Base-by-base conservation (phyloP, 2,329 filamentous ascomycete genomes). In the Trichoderma sp. region DNA sequence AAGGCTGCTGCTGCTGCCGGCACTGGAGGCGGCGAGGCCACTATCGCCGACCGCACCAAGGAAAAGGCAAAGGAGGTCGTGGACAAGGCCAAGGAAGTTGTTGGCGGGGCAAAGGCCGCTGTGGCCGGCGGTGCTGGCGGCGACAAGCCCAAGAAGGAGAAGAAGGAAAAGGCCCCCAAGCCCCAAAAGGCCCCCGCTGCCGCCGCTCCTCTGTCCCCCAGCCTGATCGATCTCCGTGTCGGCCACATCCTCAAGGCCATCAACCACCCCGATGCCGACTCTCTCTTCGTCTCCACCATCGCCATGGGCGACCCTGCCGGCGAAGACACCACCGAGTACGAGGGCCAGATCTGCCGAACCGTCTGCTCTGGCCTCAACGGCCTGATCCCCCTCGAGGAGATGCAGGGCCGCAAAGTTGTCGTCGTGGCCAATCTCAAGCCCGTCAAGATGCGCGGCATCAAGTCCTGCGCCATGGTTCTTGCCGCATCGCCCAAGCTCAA, bases 351-450 rank as follows among this genome's bases (percentile, higher is more conserved):
- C 54, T 93, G 94, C 75, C 92, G 96, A 58, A 99, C 95, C 18
- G 95, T 99, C 59, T 99, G 96, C 87, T 98, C 96, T 1, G 96
- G 96, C 32, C 87, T 99, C 72, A 97, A 97, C 80, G 96, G 96
- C 8, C 88, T 97, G 34, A 83, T 99, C 1, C 96, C 96, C 0
- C 86, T 99, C 58, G 93, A 93, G 80, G 93, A 97, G 80, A 97
- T 99, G 96, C 96, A 99, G 81, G 90, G 90, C 77, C 93, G 96
- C 79, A 97, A 96, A 83, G 93, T 99, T 70, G 88, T 99, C 37
- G 92, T 96, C 1, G 95, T 99, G 26, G 97, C 93, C 86, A 99
- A 99, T 82, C 88, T 99, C 74, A 99, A 99, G 86, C 96, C 96
- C 61, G 96, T 98, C 80, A 99, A 96, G 81, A 99, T 99, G 96